Percentiles rank a stretch among this genome's conserved stretches.
phyloP scores from a whole-genome alignment of 2,329 filamentous ascomycete genomes.

The Pestalotiopsis sp. region DNA sequence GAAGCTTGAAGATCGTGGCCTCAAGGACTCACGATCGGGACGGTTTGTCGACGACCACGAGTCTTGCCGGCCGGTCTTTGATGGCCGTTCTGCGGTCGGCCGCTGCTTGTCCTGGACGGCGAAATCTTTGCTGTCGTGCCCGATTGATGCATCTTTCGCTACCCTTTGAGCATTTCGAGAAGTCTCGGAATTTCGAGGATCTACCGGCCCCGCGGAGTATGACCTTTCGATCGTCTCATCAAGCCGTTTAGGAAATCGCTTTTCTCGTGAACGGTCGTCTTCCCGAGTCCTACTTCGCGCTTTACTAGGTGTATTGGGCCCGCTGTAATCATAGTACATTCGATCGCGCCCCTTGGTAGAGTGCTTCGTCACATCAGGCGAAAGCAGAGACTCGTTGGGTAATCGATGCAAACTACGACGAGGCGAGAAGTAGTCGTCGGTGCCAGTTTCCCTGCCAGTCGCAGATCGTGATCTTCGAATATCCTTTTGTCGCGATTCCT shows the following conservation, averaged over 20 bases:
- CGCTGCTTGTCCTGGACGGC: slow-evolving; percentile 18
- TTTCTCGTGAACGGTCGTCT: slow-evolving; percentile 20
- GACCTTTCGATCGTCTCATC: slow-evolving; percentile 22
- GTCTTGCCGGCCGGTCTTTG: slow-evolving; percentile 20
- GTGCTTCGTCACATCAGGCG: slow-evolving; percentile 46
- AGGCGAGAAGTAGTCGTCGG: slow-evolving; percentile 38
- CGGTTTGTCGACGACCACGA: slow-evolving; percentile 20
- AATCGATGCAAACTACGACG: slow-evolving; percentile 24
- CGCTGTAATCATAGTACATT: slow-evolving; percentile 26
- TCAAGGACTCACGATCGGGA: slow-evolving; percentile 25
- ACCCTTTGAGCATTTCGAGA: slow-evolving; percentile 23
- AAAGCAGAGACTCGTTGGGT: slow-evolving; percentile 43
- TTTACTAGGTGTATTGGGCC: slow-evolving; percentile 23
- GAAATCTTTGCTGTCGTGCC: background rate
- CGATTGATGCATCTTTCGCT: slow-evolving; percentile 21
- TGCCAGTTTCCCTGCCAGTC: slow-evolving; percentile 22
- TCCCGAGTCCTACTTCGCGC: slow-evolving; percentile 25
- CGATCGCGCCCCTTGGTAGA: slow-evolving; percentile 32
- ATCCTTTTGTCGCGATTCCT: slow-evolving; percentile 18
- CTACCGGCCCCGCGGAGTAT: slow-evolving; percentile 25
- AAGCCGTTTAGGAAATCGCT: slow-evolving; percentile 22
- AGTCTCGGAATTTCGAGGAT: slow-evolving; percentile 26
- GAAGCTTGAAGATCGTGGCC: slow-evolving; percentile 23
- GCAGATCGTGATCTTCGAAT: slow-evolving; percentile 27
- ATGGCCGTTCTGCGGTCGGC: slow-evolving; percentile 19